A percentile compares a stretch with the other conserved stretches of the same genome.
Evolutionary conservation across 225 moss, liverwort and hornwort species (phyloP).

Genomic region (Lunularia cruciata): DNA sequence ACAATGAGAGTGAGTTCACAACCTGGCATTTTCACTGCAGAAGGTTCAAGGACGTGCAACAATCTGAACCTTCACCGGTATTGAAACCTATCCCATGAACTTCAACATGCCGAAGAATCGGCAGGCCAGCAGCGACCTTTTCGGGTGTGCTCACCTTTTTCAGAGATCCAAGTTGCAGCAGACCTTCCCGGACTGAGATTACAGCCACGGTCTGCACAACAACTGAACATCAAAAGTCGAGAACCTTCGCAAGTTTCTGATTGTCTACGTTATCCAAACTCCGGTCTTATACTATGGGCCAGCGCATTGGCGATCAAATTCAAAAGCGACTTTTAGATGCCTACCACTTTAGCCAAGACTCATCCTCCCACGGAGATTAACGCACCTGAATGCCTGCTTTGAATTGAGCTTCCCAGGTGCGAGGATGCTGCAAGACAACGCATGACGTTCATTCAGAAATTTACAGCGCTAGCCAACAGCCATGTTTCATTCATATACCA

Average conservation of each 20-base stretch:
- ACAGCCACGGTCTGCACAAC: conserved; percentile 47
- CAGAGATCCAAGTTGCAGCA: conserved; percentile 49
- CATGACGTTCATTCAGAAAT: neutral
- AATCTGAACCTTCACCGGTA: neutral
- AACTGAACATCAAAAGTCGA: neutral
- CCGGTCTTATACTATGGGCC: too few relatives aligned
- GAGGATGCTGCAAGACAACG: conserved; percentile 42
- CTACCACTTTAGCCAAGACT: neutral
- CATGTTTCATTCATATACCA: neutral
- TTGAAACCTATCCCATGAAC: neutral
- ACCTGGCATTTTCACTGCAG: neutral
- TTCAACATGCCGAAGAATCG: neutral
- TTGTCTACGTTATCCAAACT: neutral
- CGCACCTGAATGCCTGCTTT: conserved; percentile 56
- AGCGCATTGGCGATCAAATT: neutral
- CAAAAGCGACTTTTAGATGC: neutral
- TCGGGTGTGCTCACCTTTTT: conserved; percentile 34
- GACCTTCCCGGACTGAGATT: conserved; percentile 50
- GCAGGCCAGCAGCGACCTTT: neutral
- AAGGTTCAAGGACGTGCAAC: neutral
- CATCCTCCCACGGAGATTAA: neutral
- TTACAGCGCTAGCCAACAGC: neutral
- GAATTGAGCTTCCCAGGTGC: conserved; percentile 57
- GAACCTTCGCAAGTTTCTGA: neutral
- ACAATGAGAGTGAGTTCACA: too few relatives aligned